Evolutionary conservation across 805 yeast species (phyloP).

Genomic region (Teunomyces kruisii): DNA sequence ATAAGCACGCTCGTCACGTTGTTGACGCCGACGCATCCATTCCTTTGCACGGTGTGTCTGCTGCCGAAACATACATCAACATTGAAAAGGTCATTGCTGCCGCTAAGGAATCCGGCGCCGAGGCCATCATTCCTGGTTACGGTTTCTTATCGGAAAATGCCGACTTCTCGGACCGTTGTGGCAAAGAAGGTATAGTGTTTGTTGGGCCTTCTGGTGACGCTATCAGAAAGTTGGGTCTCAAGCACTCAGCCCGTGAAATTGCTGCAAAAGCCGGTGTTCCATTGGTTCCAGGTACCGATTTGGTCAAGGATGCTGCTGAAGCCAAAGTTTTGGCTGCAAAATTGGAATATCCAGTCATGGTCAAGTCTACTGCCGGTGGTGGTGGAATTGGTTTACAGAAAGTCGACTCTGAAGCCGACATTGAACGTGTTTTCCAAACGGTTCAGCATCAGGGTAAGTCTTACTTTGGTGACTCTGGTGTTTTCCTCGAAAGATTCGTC

Average conservation of each 20-base stretch:
- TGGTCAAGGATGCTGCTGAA: constrained; percentile 68
- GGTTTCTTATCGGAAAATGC: constrained; percentile 97
- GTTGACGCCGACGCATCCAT: constrained; percentile 77
- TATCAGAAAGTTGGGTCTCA: constrained; percentile 85
- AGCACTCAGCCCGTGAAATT: constrained; percentile 95
- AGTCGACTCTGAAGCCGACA: constrained; percentile 79
- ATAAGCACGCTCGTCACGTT: constrained; percentile 86
- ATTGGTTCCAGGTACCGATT: constrained; percentile 94
- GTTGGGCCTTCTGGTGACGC: constrained; percentile 98
- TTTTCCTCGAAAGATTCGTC: constrained; percentile 90
- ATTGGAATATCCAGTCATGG: constrained; percentile 89
- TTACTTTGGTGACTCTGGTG: constrained; percentile 94
- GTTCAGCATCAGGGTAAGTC: constrained; percentile 93
- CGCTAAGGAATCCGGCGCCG: constrained; percentile 78
- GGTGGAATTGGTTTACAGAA: constrained; percentile 98
- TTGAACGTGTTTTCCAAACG: constrained; percentile 80
- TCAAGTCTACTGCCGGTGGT: constrained; percentile 98
- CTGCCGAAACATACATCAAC: constrained; percentile 88
- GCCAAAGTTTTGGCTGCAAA: constrained; percentile 73
- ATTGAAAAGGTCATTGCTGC: constrained; percentile 84
- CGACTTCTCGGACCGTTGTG: constrained; percentile 89
- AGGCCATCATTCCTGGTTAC: constrained; percentile 98
- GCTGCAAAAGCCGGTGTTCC: constrained; percentile 94
- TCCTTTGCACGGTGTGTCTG: constrained; percentile 75
- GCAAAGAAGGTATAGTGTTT: constrained; percentile 77